Conservation (phyloP, 768 basidiomycete species). For the Tulasnella sp. region DNA sequence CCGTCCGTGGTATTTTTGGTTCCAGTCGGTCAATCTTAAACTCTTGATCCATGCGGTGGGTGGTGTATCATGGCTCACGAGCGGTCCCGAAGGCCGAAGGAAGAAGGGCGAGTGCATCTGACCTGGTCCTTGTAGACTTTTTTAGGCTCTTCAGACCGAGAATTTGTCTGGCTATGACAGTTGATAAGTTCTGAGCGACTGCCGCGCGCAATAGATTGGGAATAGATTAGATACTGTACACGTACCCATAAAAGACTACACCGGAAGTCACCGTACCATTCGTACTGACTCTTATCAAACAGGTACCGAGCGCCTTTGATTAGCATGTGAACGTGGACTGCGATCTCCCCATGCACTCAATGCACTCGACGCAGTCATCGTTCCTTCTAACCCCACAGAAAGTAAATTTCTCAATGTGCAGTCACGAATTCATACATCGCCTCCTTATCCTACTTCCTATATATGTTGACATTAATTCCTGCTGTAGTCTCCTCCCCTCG, state of each 20-base stretch:
- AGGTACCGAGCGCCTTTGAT: constrained; percentile 2
- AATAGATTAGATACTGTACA: neutral
- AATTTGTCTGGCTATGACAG: neutral
- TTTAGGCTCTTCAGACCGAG: neutral
- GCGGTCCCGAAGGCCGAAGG: neutral
- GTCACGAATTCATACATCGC: too few relatives aligned
- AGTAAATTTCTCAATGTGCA: too few relatives aligned
- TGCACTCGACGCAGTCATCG: too few relatives aligned
- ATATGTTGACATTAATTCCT: too few relatives aligned
- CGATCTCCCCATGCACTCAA: too few relatives aligned
- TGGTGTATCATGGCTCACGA: too few relatives aligned
- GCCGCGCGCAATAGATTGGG: neutral
- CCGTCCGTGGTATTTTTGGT: neutral
- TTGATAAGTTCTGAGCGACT: neutral
- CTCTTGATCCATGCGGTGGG: neutral
- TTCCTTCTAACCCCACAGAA: too few relatives aligned
- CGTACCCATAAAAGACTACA: neutral
- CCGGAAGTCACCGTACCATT: neutral
- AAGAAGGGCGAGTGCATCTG: neutral
- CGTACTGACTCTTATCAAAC: neutral
- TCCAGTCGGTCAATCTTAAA: neutral
- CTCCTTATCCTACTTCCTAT: too few relatives aligned
- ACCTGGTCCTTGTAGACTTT: neutral
- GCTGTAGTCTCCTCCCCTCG: too few relatives aligned
- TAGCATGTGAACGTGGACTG: too few relatives aligned